Evolutionary conservation across 495 filamentous ascomycete species (phyloP).

Genomic region (Hapsidospora chrysogenum): DNA sequence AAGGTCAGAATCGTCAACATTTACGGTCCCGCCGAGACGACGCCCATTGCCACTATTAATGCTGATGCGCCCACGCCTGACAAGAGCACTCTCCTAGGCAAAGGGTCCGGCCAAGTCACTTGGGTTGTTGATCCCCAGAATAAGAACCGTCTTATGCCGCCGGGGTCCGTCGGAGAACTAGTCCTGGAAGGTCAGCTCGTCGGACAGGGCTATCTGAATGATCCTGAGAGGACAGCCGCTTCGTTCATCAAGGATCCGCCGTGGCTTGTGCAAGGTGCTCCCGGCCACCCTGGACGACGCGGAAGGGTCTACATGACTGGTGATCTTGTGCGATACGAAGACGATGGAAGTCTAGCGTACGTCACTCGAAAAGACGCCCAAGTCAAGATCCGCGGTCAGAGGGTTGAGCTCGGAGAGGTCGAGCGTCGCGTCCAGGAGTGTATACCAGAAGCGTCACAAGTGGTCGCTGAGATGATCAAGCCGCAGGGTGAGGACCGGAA

Average conservation of each 20-base stretch:
- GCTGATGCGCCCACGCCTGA: constrained; percentile 12
- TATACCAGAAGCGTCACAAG: neutral
- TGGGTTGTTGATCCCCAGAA: constrained; percentile 44
- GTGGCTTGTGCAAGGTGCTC: constrained; percentile 28
- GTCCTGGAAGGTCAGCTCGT: constrained; percentile 42
- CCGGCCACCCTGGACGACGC: constrained; percentile 17
- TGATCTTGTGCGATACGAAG: constrained; percentile 44
- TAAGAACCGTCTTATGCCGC: constrained; percentile 31
- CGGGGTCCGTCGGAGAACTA: constrained; percentile 45
- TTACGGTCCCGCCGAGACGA: neutral
- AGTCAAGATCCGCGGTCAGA: constrained; percentile 48
- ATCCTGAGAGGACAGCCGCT: constrained; percentile 21
- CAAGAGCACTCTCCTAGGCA: constrained; percentile 15
- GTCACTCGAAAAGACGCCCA: constrained; percentile 47
- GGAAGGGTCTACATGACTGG: constrained; percentile 54
- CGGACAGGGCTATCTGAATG: constrained; percentile 29
- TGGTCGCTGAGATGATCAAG: neutral
- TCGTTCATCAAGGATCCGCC: constrained; percentile 31
- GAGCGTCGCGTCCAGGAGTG: neutral
- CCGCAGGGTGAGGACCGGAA: neutral
- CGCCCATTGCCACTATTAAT: constrained; percentile 15
- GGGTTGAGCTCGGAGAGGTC: constrained; percentile 9
- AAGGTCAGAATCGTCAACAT: neutral
- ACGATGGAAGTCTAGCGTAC: constrained; percentile 31
- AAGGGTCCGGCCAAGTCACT: constrained; percentile 18